Evolutionary conservation across 2,329 filamentous ascomycete genomes (phyloP).

Genomic region (Didymella keratinophila): DNA sequence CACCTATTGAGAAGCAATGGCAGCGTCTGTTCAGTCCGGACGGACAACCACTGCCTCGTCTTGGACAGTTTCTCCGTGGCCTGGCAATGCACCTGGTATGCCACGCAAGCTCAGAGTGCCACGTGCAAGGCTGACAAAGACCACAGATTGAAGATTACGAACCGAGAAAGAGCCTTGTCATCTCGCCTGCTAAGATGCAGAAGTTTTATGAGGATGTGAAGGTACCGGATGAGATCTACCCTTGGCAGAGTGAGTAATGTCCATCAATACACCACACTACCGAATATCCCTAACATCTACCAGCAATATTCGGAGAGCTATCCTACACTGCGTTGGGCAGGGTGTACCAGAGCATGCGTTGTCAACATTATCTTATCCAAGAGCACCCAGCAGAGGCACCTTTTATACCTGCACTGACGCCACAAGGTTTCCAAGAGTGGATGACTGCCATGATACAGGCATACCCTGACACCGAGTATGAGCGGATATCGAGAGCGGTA

Average conservation of each 20-base stretch:
- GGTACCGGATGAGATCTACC: slow-evolving; percentile 70
- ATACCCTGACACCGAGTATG: slow-evolving; percentile 77
- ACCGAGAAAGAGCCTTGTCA: slow-evolving; percentile 72
- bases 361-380: slow-evolving; percentile 60
- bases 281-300: slow-evolving; percentile 2
- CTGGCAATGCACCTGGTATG: slow-evolving; percentile 77
- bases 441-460: slow-evolving; percentile 76
- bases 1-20: slow-evolving; percentile 74
- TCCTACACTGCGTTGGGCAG: slow-evolving; percentile 52
- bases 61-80: slow-evolving; percentile 75
- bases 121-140: not conserved
- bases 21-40: slow-evolving; percentile 74
- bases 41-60: slow-evolving; percentile 70
- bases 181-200: slow-evolving; percentile 78
- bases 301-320: slow-evolving; percentile 55
- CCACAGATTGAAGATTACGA: slow-evolving; percentile 72
- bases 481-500: slow-evolving; percentile 73
- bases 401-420: slow-evolving; percentile 56
- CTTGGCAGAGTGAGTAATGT: slow-evolving; percentile 68
- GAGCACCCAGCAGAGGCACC: slow-evolving; percentile 53
- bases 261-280: not conserved
- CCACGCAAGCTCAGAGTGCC: slow-evolving; percentile 3
- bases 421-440: slow-evolving; percentile 64
- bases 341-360: slow-evolving; percentile 58
- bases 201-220: slow-evolving; percentile 74